Percentiles rank a stretch among this genome's conserved stretches.
Evolutionary conservation across 768 basidiomycete species (phyloP).

Genomic region (Lyophyllum atratum): DNA sequence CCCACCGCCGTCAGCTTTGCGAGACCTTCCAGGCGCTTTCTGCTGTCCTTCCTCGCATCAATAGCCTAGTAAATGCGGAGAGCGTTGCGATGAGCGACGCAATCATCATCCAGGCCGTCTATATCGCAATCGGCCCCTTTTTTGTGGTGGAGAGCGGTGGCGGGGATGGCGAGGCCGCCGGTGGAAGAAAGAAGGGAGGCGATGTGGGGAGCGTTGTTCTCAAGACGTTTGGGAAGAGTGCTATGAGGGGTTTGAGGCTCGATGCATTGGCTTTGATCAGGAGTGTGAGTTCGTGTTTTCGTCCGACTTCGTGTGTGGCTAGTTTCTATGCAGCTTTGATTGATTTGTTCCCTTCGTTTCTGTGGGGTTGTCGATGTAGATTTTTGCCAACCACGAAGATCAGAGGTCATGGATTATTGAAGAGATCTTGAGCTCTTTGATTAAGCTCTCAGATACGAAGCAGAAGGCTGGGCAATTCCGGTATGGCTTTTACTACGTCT

Average conservation of each 20-base stretch:
- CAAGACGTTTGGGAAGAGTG: conserved; percentile 71
- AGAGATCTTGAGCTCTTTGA: conserved; percentile 88
- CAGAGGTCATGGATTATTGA: conserved; percentile 98
- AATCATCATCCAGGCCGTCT: conserved; percentile 91
- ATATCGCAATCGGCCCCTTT: conserved; percentile 92
- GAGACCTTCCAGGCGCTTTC: conserved; percentile 77
- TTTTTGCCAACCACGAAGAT: conserved; percentile 88
- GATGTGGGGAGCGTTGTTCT: conserved; percentile 64
- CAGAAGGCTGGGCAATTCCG: conserved; percentile 89
- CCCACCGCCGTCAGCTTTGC: conserved; percentile 50
- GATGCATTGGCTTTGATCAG: conserved; percentile 85
- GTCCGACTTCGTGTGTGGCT: background rate
- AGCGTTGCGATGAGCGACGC: conserved; percentile 82
- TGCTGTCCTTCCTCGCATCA: conserved; percentile 73
- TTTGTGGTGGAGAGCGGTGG: conserved; percentile 78
- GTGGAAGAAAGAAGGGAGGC: conserved; percentile 44
- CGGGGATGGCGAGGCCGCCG: conserved; percentile 45
- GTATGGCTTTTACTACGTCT: conserved; percentile 48
- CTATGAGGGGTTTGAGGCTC: conserved; percentile 79
- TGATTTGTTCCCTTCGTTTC: background rate
- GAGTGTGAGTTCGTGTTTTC: conserved; percentile 54
- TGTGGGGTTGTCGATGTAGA: conserved; percentile 42
- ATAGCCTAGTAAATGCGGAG: conserved; percentile 71
- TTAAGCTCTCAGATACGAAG: conserved; percentile 87
- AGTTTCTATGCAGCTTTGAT: background rate